A percentile compares a stretch with the other conserved stretches of the same genome.
Evolutionary conservation across 2,329 filamentous ascomycete species (phyloP).

Genomic region (Phialophora expanda): DNA sequence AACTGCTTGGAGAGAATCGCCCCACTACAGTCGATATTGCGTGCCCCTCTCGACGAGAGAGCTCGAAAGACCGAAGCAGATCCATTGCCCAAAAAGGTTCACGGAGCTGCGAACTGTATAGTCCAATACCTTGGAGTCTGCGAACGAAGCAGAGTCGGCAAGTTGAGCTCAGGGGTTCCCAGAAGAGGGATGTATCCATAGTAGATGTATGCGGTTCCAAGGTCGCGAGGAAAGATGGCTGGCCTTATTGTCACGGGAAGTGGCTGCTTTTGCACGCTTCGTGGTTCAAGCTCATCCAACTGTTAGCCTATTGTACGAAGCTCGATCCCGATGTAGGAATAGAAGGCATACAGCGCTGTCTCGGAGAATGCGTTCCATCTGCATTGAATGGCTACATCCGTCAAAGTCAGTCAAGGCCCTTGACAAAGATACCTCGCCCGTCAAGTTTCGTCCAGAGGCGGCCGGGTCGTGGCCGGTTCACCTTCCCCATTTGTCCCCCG

Average conservation of each 20-base stretch:
- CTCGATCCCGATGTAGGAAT: background rate
- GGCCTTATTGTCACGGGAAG: no score
- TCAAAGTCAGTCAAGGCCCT: background rate
- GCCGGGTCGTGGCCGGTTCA: constrained; percentile 7
- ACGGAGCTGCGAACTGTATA: background rate
- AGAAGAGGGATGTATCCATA: background rate
- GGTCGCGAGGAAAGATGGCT: no score
- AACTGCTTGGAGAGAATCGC: background rate
- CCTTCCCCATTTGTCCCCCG: constrained; percentile 1
- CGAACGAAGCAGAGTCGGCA: background rate
- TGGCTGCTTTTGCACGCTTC: background rate
- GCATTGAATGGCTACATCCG: background rate
- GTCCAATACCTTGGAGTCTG: background rate
- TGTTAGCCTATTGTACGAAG: background rate
- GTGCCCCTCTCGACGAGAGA: background rate
- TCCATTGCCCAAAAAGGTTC: background rate
- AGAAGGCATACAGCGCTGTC: background rate
- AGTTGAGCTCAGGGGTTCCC: background rate
- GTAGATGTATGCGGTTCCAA: background rate
- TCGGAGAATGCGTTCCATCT: background rate
- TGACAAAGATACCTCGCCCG: background rate
- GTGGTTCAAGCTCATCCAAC: background rate
- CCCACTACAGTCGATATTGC: background rate
- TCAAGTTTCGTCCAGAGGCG: no score
- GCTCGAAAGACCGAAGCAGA: background rate